Evolutionary conservation across 306 rosid genomes (phyloP).

Genomic region (Trichosanthes truncata): DNA sequence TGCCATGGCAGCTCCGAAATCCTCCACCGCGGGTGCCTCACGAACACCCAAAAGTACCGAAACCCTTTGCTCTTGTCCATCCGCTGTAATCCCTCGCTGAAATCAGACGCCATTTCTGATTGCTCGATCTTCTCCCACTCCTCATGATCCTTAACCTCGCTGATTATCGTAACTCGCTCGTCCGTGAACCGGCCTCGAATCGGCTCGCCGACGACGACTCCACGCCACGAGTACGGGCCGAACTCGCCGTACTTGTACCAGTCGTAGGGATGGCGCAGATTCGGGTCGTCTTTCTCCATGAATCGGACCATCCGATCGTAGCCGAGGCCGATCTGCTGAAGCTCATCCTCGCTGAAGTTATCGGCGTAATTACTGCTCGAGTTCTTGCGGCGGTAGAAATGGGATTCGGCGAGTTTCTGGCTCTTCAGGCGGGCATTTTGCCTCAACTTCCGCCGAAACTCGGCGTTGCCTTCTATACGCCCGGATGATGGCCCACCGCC

Average conservation of each 20-base stretch:
- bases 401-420: slow-evolving; percentile 55
- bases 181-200: slow-evolving; percentile 59
- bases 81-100: slow-evolving; percentile 42
- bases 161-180: slow-evolving; percentile 68
- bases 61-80: slow-evolving; percentile 50
- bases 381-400: slow-evolving; percentile 63
- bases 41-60: slow-evolving; percentile 68
- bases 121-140: slow-evolving; percentile 92
- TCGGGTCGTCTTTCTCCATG: slow-evolving; percentile 89
- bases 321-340: slow-evolving; percentile 71
- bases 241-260: slow-evolving; percentile 91
- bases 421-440: slow-evolving; percentile 42
- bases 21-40: slow-evolving; percentile 78
- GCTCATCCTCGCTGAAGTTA: slow-evolving; percentile 74
- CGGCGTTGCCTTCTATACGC: slow-evolving; percentile 48
- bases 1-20: slow-evolving; percentile 70
- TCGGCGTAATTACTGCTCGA: slow-evolving; percentile 41
- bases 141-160: slow-evolving; percentile 65
- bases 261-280: slow-evolving; percentile 65
- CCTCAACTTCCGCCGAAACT: slow-evolving; percentile 39
- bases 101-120: slow-evolving; percentile 60
- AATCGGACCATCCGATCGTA: slow-evolving; percentile 80
- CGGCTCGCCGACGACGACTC: slow-evolving; percentile 76
- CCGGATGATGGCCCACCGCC: slow-evolving; percentile 36
- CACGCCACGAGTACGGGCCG: slow-evolving; percentile 88